Percentiles rank a stretch among this genome's conserved stretches.
Conservation (phyloP, 495 filamentous ascomycete species). For the Xeromyces bisporus region DNA sequence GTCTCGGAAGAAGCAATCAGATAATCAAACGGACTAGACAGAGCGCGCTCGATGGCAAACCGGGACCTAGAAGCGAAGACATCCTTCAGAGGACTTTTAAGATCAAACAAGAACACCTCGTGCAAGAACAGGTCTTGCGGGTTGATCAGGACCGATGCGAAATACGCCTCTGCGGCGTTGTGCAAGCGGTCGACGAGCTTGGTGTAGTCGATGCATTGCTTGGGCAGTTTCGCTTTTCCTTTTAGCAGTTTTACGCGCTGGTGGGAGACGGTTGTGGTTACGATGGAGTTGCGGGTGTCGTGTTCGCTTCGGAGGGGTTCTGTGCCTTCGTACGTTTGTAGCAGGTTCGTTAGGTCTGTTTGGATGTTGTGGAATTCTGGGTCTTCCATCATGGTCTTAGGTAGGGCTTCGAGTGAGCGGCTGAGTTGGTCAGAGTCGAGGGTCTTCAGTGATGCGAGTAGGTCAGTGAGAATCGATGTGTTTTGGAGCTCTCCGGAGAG, state of each 20-base stretch:
- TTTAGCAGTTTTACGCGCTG: slow-evolving; percentile 77
- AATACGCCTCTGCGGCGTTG: slow-evolving; percentile 34
- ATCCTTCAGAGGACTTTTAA: slow-evolving; percentile 60
- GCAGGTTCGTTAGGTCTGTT: slow-evolving; percentile 16
- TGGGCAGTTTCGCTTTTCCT: slow-evolving; percentile 54
- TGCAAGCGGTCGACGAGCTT: slow-evolving; percentile 50
- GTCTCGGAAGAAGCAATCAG: slow-evolving; percentile 44
- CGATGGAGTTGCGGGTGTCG: slow-evolving; percentile 47
- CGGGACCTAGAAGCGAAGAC: slow-evolving; percentile 68
- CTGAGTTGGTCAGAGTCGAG: slow-evolving; percentile 26
- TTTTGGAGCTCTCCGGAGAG: slow-evolving; percentile 38
- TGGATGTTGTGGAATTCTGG: slow-evolving; percentile 11
- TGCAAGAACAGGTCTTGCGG: slow-evolving; percentile 52
- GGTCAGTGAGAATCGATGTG: slow-evolving; percentile 34
- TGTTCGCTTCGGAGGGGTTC: slow-evolving; percentile 56
- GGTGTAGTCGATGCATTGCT: slow-evolving; percentile 63
- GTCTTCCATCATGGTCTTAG: slow-evolving; percentile 5
- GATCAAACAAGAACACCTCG: slow-evolving; percentile 75
- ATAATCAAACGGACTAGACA: slow-evolving; percentile 72
- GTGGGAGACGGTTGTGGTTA: slow-evolving; percentile 72
- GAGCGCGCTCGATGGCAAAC: slow-evolving; percentile 61
- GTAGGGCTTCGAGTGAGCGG: slow-evolving; percentile 9
- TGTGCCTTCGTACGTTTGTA: slow-evolving; percentile 21
- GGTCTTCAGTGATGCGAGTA: slow-evolving; percentile 34
- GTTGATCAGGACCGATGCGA: slow-evolving; percentile 34